Evolutionary conservation across 1,284 basidiomycete species (phyloP), one percentile per base, ranked within the genome.

Genomic region (Rhodotorula sp.): DNA sequence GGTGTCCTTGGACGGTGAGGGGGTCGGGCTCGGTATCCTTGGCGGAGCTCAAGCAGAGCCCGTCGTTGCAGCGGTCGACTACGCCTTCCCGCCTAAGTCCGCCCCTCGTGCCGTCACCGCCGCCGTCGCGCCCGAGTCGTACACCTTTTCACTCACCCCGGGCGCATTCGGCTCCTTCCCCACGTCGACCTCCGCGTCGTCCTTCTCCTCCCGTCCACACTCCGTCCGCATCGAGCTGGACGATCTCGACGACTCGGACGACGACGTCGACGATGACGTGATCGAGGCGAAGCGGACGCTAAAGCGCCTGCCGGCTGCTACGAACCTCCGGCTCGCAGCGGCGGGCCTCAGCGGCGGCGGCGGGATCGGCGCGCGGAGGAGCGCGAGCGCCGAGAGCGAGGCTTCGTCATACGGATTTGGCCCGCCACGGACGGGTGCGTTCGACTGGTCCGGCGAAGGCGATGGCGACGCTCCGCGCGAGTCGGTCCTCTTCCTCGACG

Each of bases 321-420:
- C 72, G 56, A 68, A 77, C 73, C 73, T 81, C 6, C 77, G 76
- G 61, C 73, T 72, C 41, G 76, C 66, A 19, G 67, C 62, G 13
- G 59, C 50, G n/a, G 67, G 73, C 41, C 75, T 59, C 81, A 83
- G 17, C 82, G 84, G 54, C 85, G 13, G 12, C 41, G 44, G 44
- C 44, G 44, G 10, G 41, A 44, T 19, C 5, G 22, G 5, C 22
- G 13, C n/a, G 50, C n/a, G 50, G n/a, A 8, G 50, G 13, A 51
- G 50, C 9, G 27, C 50, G 50, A 51, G 50, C n/a, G 50, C 82
- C 29, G 88, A 90, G 71, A 88, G 85, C 62, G 89, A 90, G 12
- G 56, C 37, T 5, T 58, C 56, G 10, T 41, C 56, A 7, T 41
- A n/a, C 27, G 56, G 91, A 89, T 8, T 91, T 21, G 56, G 27